These are phyloP conservation scores for Planoprotostelium fungivorum DNA, from an alignment of 78 protist genomes.

Conservation along the genomic window DNA sequence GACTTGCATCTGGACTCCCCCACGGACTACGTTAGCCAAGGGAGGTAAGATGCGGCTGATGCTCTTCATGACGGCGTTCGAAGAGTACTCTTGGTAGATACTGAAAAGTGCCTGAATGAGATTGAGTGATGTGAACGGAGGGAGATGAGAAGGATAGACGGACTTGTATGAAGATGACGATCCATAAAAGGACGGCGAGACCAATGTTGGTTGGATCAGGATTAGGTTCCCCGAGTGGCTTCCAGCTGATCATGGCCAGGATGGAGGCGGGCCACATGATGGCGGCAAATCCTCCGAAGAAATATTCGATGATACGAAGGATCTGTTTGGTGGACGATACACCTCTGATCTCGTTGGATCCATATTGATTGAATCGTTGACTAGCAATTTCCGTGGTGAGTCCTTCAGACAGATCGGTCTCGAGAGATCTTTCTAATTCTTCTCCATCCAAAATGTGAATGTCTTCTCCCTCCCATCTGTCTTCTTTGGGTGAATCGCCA, in stretches of 20 bases:
- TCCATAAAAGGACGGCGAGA: constrained; percentile 8
- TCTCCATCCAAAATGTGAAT: not conserved
- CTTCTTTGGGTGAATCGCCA: not conserved
- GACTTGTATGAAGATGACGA: constrained; percentile 11
- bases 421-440: not conserved
- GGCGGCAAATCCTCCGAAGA: constrained; percentile 45
- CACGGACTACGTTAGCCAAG: constrained; percentile 57
- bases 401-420: not conserved
- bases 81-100: constrained; percentile 72
- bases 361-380: not conserved
- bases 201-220: constrained; percentile 7
- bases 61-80: constrained; percentile 65
- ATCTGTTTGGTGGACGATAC: not conserved
- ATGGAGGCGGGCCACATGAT: constrained; percentile 60
- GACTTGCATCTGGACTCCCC: constrained; percentile 12
- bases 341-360: not conserved
- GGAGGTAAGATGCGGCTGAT: constrained; percentile 66
- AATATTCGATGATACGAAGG: not conserved
- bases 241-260: constrained; percentile 66
- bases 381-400: not conserved
- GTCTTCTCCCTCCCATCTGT: not conserved
- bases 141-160: not conserved
- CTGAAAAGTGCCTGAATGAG: constrained; percentile 69
- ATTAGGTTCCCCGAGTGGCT: not conserved
- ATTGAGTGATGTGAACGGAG: constrained; percentile 71